Base-by-base conservation (phyloP, 2,329 filamentous ascomycete species). In the Pseudovirgaria hyperparasitica region DNA sequence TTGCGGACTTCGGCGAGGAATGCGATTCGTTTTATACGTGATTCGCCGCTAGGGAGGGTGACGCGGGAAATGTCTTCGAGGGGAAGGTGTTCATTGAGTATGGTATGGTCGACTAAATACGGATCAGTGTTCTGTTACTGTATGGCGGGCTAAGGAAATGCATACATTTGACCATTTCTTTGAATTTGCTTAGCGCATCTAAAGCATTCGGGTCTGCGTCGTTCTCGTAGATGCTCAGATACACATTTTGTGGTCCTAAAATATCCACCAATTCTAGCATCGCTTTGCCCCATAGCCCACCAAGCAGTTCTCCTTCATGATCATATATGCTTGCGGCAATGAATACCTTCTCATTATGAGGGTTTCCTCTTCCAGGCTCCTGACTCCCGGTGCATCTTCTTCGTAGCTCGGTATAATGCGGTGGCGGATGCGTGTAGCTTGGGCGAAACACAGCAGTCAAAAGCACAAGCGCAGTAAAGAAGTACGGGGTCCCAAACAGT, bases 1-100 rank as follows among this genome's bases (percentile, higher is more conserved):
- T 85, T 85, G 26, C 80, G 69, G 26, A 82, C 72, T 45, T 77
- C 71, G 9, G 80, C 76, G 12, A 85, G 60, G 49, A 76, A 84
- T 16, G 74, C 67, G 22, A 85, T 74, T n/a, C 80, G 67, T 49
- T 82, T 82, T 19, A 76, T 60, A n/a, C 72, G 67, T 21, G 59
- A 56, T 20, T 66, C 62, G 1, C 76, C 76, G 31, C 68, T 70
- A 2, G 76, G 73, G 19, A 81, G 56, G 2, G 59, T 66, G 23
- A 80, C 57, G 28, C 67, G 69, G 5, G 69, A 67, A 2, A 82
- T 58, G 1, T 54, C 51, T n/a, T 55, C 50, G 21, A 73, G 44
- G 32, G 73, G 58, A 22, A 82, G 51, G 37, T 72, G 62, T 22
- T 70, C 76, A 25, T 62, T 66, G 5, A 79, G 60, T 28, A 84